Percentiles rank a stretch among this genome's conserved stretches.
Evolutionary conservation across 805 yeast genomes (phyloP).

Genomic region (Metschnikowia baotianmanensis): DNA sequence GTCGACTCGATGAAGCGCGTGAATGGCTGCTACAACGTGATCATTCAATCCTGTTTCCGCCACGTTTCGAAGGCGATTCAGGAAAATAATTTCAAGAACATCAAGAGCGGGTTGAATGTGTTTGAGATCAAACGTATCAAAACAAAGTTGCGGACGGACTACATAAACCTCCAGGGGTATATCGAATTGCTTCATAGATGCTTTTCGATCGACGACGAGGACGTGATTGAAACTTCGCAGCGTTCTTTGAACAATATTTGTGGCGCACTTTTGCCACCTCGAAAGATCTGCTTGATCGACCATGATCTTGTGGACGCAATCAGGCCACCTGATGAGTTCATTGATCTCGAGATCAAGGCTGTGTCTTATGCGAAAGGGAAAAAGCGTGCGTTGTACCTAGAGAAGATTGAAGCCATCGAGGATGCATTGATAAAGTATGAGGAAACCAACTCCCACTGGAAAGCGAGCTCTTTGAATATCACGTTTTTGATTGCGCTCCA

Average conservation of each 20-base stretch:
- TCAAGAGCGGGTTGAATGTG: slow-evolving; percentile 63
- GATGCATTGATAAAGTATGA: slow-evolving; percentile 28
- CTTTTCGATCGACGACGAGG: slow-evolving; percentile 51
- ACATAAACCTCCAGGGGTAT: slow-evolving; percentile 46
- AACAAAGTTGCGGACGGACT: slow-evolving; percentile 57
- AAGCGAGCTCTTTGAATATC: slow-evolving; percentile 45
- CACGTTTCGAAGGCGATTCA: slow-evolving; percentile 50
- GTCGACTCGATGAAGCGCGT: slow-evolving; percentile 68
- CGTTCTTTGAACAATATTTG: slow-evolving; percentile 41
- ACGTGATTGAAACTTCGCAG: slow-evolving; percentile 55
- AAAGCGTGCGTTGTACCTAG: slow-evolving; percentile 47
- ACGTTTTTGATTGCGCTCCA: slow-evolving; percentile 53
- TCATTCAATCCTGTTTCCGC: slow-evolving; percentile 50
- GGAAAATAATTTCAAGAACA: slow-evolving; percentile 47
- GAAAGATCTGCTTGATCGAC: slow-evolving; percentile 50
- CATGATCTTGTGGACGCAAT: slow-evolving; percentile 41
- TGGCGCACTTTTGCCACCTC: slow-evolving; percentile 31
- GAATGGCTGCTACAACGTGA: slow-evolving; percentile 58
- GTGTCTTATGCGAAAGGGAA: slow-evolving; percentile 61
- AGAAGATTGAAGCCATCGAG: slow-evolving; percentile 44
- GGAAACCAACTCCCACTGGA: slow-evolving; percentile 52
- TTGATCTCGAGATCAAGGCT: slow-evolving; percentile 57
- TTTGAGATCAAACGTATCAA: slow-evolving; percentile 58
- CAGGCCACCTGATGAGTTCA: slow-evolving; percentile 59
- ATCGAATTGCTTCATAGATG: slow-evolving; percentile 53